Evolutionary conservation across 805 yeast genomes (phyloP).

Genomic region (Candida succiphila): DNA sequence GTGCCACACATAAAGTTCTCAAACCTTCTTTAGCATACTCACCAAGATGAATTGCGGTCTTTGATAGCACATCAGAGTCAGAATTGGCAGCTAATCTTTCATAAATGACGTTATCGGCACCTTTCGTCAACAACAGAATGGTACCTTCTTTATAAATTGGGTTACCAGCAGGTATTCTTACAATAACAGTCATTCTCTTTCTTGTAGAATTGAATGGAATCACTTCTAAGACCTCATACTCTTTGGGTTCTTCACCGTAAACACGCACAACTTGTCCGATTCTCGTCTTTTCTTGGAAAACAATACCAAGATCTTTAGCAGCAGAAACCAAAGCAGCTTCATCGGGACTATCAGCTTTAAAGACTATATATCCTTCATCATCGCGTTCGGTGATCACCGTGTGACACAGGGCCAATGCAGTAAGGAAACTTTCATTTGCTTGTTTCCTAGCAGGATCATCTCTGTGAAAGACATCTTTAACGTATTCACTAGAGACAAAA

Average conservation of each 20-base stretch:
- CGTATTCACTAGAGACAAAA: slow-evolving; percentile 51
- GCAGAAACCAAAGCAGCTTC: slow-evolving; percentile 73
- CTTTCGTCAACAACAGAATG: slow-evolving; percentile 36
- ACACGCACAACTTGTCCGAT: slow-evolving; percentile 31
- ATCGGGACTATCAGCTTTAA: slow-evolving; percentile 78
- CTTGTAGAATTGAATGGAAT: slow-evolving; percentile 63
- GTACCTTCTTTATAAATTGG: background rate
- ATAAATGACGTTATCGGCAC: slow-evolving; percentile 77
- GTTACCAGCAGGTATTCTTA: slow-evolving; percentile 28
- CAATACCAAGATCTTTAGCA: slow-evolving; percentile 66
- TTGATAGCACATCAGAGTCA: slow-evolving; percentile 32
- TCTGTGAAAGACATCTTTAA: slow-evolving; percentile 33
- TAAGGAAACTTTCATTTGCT: slow-evolving; percentile 49
- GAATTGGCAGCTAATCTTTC: slow-evolving; percentile 45
- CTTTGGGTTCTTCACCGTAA: slow-evolving; percentile 33
- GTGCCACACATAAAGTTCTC: slow-evolving; percentile 74
- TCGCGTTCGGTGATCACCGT: slow-evolving; percentile 57
- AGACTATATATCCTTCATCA: slow-evolving; percentile 32
- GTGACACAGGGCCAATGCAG: slow-evolving; percentile 63
- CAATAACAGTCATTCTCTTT: slow-evolving; percentile 67
- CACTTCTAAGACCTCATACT: slow-evolving; percentile 41
- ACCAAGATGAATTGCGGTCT: slow-evolving; percentile 66
- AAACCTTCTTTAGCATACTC: slow-evolving; percentile 77
- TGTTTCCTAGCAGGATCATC: slow-evolving; percentile 29
- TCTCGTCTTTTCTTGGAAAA: slow-evolving; percentile 44